Base-by-base conservation (phyloP, 148 eudicot genomes). In the Dysphania ambrosioides region DNA sequence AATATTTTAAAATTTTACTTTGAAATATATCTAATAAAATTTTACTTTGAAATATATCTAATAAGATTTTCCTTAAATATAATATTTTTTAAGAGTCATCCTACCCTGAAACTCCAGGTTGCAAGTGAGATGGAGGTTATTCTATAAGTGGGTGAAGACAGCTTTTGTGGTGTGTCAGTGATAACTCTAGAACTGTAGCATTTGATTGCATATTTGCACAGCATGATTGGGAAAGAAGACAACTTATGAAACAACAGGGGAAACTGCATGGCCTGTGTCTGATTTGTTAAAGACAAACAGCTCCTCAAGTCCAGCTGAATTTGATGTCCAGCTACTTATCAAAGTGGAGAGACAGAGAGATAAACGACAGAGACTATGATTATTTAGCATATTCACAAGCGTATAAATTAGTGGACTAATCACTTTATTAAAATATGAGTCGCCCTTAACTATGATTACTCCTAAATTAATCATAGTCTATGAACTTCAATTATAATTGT, bases 231-330 rank as follows among this genome's bases (percentile, higher is more conserved):
- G 29, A 47, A 44, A 76, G 36, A 60, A 70, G 49, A 70, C 68
- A 70, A 36, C n/a, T 61, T 31, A 29, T 61, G 74, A 70, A 70
- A 35, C 18, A 61, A 6, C 49, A 9, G 13, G 18, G 73, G 58
- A 77, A 70, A 30, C 26, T 67, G 72, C 56, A 67, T 27, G 78
- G 63, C 7, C n/a, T 15, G 31, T 35, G 64, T 68, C 72, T 67
- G 55, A 32, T 18, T 67, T 26, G 78, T 67, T 56, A 3, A 66
- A 40, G 66, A 66, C 75, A 59, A 61, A 70, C 61, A 70, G 74
- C 41, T n/a, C 47, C 60, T 77, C 32, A 41, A 2, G 19, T 24
- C 55, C 67, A 60, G 42, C 76, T 40, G 40, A 44, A 42, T 0
- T 62, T 73, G 76, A 21, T 42, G 36, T 63, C 58, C 67, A 73